A percentile compares a stretch with the other conserved stretches of the same genome.
Conservation (phyloP, 2,329 filamentous ascomycete species). For the Lasiodiplodia theobromae region DNA sequence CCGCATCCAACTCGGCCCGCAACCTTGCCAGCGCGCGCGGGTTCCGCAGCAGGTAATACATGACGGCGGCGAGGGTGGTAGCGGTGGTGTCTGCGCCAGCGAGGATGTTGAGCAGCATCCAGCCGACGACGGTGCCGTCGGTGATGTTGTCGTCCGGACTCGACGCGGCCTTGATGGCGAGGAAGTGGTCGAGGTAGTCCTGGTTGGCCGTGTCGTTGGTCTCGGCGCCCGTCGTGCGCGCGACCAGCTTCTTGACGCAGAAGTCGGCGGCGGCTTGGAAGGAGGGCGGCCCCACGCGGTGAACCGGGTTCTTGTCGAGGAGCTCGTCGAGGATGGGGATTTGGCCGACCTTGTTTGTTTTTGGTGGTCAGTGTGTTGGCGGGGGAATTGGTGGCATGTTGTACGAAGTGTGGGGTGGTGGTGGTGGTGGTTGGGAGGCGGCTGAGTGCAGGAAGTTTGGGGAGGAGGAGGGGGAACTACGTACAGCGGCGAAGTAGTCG, state of each 20-base stretch:
- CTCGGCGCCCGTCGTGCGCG: conserved; percentile 32
- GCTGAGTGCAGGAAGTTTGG: background rate
- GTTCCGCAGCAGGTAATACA: conserved; percentile 46
- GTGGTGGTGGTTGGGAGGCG: too few relatives aligned
- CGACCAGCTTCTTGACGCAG: conserved; percentile 35
- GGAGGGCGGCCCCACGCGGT: conserved; percentile 33
- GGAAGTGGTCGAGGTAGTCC: conserved; percentile 36
- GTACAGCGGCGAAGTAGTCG: conserved; percentile 36
- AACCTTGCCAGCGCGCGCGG: conserved; percentile 41
- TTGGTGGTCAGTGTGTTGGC: background rate
- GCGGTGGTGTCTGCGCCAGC: conserved; percentile 48
- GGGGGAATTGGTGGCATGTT: too few relatives aligned
- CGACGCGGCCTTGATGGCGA: conserved; percentile 32
- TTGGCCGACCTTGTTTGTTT: conserved; percentile 42
- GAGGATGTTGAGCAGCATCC: conserved; percentile 44
- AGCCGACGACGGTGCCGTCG: conserved; percentile 42
- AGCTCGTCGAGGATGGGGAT: conserved; percentile 39
- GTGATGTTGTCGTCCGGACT: conserved; percentile 34
- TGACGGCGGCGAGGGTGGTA: conserved; percentile 38
- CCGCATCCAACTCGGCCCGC: conserved; percentile 40
- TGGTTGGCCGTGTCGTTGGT: conserved; percentile 31
- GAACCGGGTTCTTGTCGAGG: conserved; percentile 36
- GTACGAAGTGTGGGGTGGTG: background rate
- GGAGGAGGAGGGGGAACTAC: background rate
- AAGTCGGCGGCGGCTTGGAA: conserved; percentile 34